Evolutionary conservation across 2,329 filamentous ascomycete species (phyloP).

Genomic region (Diaporthe sp.): DNA sequence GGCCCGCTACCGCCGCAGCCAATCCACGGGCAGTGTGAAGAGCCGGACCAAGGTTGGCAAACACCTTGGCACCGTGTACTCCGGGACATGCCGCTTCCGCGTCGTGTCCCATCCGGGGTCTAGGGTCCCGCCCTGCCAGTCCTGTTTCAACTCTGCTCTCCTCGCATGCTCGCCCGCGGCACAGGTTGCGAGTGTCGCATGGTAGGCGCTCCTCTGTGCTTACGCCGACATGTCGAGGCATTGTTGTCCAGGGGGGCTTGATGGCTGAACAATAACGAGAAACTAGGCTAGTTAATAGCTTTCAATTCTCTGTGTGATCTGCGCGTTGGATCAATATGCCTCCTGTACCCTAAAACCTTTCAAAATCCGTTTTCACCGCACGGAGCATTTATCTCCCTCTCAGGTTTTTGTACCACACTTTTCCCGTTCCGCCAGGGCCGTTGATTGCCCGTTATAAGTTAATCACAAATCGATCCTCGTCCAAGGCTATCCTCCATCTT

Average conservation of each 20-base stretch:
- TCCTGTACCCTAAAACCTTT: not conserved
- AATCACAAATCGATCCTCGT: not conserved
- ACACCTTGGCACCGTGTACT: constrained; percentile 4
- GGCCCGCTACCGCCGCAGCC: not conserved
- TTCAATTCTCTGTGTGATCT: not conserved
- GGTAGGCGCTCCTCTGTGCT: not conserved
- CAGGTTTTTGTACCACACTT: not conserved
- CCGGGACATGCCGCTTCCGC: constrained; percentile 18
- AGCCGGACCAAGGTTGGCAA: not conserved
- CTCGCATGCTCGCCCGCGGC: constrained; percentile 8
- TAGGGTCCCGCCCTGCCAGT: constrained; percentile 7
- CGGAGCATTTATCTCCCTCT: too few relatives aligned
- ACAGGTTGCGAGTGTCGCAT: not conserved
- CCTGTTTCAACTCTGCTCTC: constrained; percentile 24
- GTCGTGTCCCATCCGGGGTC: constrained; percentile 11
- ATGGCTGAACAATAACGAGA: not conserved
- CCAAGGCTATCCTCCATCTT: not conserved
- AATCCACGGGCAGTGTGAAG: not conserved
- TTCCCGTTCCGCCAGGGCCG: not conserved
- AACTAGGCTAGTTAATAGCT: not conserved
- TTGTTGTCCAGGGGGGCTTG: not conserved
- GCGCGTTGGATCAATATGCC: not conserved
- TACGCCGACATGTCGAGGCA: not conserved
- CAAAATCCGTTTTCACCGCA: too few relatives aligned
- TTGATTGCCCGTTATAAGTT: not conserved